phyloP scores from a whole-genome alignment of 2,329 filamentous ascomycete genomes.

The Pseudogymnoascus sp. region DNA sequence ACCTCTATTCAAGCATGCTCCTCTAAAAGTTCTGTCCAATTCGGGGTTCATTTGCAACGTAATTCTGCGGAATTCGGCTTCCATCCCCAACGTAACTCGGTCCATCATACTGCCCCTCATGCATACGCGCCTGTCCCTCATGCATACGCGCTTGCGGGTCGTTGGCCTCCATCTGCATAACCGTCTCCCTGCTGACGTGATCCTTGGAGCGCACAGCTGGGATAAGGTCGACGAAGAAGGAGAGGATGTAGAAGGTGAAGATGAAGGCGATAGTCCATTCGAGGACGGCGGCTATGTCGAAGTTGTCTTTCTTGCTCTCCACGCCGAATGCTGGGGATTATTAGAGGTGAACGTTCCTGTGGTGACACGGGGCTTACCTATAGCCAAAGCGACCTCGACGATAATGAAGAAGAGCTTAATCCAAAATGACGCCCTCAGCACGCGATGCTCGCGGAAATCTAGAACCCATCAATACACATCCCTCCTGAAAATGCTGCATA shows the following conservation, averaged over 20 bases:
- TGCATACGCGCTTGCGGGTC: slow-evolving; percentile 12
- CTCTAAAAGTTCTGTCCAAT: background rate
- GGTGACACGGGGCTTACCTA: slow-evolving; percentile 31
- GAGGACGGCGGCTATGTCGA: slow-evolving; percentile 22
- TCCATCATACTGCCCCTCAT: background rate
- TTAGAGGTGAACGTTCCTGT: background rate
- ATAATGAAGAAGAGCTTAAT: slow-evolving; percentile 81
- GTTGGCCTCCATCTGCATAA: slow-evolving; percentile 24
- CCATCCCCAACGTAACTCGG: background rate
- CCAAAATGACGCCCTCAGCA: slow-evolving; percentile 75
- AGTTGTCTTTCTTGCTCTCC: background rate
- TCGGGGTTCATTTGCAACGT: background rate
- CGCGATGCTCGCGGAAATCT: slow-evolving; percentile 65
- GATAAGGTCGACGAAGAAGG: slow-evolving; percentile 78
- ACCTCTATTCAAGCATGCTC: background rate
- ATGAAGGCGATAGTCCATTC: slow-evolving; percentile 75
- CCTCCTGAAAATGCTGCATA: background rate
- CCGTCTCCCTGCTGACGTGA: slow-evolving; percentile 15
- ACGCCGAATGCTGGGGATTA: background rate
- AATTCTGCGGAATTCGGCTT: background rate
- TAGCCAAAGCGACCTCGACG: slow-evolving; percentile 63
- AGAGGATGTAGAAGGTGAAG: slow-evolving; percentile 81
- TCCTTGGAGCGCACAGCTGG: slow-evolving; percentile 45
- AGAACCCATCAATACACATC: background rate
- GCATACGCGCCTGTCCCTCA: background rate